Evolutionary conservation across 768 basidiomycete genomes (phyloP), one percentile per base, ranked within the genome.

Genomic region (Mrakia gelida): DNA sequence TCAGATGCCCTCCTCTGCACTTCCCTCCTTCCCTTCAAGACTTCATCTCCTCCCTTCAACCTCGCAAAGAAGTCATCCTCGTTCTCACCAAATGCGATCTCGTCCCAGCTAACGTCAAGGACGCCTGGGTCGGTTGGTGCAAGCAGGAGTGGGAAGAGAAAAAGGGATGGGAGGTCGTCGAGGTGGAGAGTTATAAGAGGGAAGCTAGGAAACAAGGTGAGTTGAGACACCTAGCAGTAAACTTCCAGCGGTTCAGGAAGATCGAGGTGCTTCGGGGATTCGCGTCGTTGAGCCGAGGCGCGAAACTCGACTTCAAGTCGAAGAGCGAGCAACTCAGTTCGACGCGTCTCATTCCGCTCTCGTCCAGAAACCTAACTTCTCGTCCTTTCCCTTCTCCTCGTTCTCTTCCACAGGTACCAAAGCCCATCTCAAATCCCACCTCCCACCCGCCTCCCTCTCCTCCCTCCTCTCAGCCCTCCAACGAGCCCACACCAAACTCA

Each of bases 401-500:
- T 7, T 52, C 18, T 7, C 18, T 68, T 73, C 21, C 82, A 3
- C 34, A 83, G 81, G 83, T 32, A 81, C 83, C 0, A 77, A 80
- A 65, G 62, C 80, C 3, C 78, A 80, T 28, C 80, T 81, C 73
- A 88, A 91, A 81, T 91, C 94, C 9, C 87, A 89, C 81, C 87
- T 97, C 3, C 91, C 93, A 0, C 86, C 86, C 2, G 85, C 86
- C 1, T 92, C 92, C 74, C 88, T 92, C 78, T 85, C 87, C 52
- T 87, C 87, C 8, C 86, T 96, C 2, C 88, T 96, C 7, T 82
- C 86, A 23, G 88, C 91, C 0, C 88, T 98, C 72, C 87, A 86
- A 76, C 87, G 87, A 38, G 88, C 90, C 4, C 93, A 97, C 80
- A 82, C 86, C 13, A 88, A 90, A 75, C 86, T 96, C 75, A 84